Evolutionary conservation across 176 grass and related monocot species (phyloP).

Genomic region (Musa beccarii): DNA sequence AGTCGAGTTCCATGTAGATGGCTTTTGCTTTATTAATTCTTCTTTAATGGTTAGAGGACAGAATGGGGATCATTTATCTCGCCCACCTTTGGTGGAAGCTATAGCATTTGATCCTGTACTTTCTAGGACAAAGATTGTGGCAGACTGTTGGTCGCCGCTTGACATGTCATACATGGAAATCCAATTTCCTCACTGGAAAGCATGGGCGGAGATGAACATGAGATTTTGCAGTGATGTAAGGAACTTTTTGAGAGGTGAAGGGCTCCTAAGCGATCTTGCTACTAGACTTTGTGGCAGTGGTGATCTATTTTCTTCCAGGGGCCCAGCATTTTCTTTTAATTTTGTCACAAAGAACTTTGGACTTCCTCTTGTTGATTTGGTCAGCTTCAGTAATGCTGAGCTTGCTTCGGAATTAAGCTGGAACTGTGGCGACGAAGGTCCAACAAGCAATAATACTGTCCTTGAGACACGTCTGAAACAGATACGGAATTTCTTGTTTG

Average conservation of each 20-base stretch:
- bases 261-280: slow-evolving; percentile 57
- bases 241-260: slow-evolving; percentile 71
- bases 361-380: slow-evolving; percentile 74
- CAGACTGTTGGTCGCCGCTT: slow-evolving; percentile 75
- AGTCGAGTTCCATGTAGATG: slow-evolving; percentile 84
- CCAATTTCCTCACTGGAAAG: slow-evolving; percentile 89
- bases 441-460: slow-evolving; percentile 42
- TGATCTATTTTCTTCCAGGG: slow-evolving; percentile 67
- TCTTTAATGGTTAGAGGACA: slow-evolving; percentile 48
- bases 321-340: slow-evolving; percentile 84
- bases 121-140: slow-evolving; percentile 78
- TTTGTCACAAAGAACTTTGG: slow-evolving; percentile 80
- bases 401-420: slow-evolving; percentile 68
- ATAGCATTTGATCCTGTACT: slow-evolving; percentile 88
- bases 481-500: slow-evolving; percentile 74
- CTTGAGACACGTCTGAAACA: slow-evolving; percentile 74
- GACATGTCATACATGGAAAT: slow-evolving; percentile 52
- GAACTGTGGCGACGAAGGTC: slow-evolving; percentile 90
- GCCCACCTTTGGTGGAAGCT: slow-evolving; percentile 66
- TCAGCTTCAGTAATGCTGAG: slow-evolving; percentile 56
- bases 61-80: slow-evolving; percentile 44
- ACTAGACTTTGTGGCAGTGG: slow-evolving; percentile 85
- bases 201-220: slow-evolving; percentile 73
- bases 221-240: slow-evolving; percentile 64
- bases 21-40: slow-evolving; percentile 89